A percentile compares a stretch with the other conserved stretches of the same genome.
These are phyloP conservation scores for Bocquillonia castaneifolia DNA, from an alignment of 441 rosid genomes.

Conservation along the genomic window DNA sequence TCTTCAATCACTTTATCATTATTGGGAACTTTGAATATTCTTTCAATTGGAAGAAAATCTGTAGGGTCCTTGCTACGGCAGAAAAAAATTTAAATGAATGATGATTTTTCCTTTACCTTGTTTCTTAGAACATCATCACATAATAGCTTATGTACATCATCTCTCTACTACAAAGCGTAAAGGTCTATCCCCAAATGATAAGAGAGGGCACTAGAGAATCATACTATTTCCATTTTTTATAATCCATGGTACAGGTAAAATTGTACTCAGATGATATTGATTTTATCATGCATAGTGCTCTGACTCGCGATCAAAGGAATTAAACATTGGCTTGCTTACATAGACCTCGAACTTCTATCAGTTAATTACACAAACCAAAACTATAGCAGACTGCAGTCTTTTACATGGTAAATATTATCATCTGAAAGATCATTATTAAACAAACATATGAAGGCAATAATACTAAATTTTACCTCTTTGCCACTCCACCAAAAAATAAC, in stretches of 20 bases:
- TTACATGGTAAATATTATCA: neutral
- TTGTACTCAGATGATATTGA: neutral
- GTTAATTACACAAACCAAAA: neutral
- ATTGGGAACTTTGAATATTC: constrained; percentile 60
- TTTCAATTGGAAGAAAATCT: constrained; percentile 49
- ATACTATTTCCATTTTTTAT: neutral
- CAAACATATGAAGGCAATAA: constrained; percentile 7
- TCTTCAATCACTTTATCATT: constrained; percentile 73
- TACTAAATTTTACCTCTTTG: constrained; percentile 49
- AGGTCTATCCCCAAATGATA: neutral
- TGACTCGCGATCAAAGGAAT: neutral
- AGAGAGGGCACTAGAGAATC: neutral
- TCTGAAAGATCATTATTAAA: neutral
- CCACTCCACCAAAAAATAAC: constrained; percentile 69
- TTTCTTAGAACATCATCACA: neutral
- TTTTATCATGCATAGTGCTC: neutral
- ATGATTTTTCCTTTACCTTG: constrained; percentile 8
- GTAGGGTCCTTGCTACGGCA: constrained; percentile 43
- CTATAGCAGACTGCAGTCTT: neutral
- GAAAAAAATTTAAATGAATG: constrained; percentile 25
- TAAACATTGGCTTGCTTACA: neutral
- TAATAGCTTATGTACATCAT: neutral
- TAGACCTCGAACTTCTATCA: neutral
- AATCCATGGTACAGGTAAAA: neutral
- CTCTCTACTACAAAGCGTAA: neutral